Percentiles rank a stretch among this genome's conserved stretches.
phyloP scores from a whole-genome alignment of 1,139 yeast species.

The Pichia sp. region DNA sequence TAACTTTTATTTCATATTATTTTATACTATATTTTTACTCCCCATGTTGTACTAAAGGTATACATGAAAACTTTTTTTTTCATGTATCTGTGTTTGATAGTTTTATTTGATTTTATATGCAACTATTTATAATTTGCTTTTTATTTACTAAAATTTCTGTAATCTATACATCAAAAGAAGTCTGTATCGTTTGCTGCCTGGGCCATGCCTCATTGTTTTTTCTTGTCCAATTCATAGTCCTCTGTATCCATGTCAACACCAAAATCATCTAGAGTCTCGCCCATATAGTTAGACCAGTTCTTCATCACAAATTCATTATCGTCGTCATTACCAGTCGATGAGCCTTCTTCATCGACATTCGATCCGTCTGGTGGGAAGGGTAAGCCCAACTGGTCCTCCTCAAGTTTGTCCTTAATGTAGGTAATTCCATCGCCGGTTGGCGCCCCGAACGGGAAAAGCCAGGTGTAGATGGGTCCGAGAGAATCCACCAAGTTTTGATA shows the following conservation, averaged over 20 bases:
- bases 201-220: background rate
- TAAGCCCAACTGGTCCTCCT: conserved; percentile 55
- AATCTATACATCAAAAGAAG: conserved; percentile 1
- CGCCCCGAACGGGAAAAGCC: conserved; percentile 67
- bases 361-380: conserved; percentile 94
- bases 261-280: conserved; percentile 75
- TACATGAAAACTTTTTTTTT: background rate
- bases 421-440: conserved; percentile 51
- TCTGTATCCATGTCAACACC: conserved; percentile 83
- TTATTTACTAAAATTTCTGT: conserved; percentile 4
- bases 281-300: conserved; percentile 71
- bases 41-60: background rate
- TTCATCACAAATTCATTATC: conserved; percentile 22
- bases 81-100: conserved; percentile 1
- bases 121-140: conserved; percentile 1
- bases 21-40: background rate
- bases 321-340: conserved; percentile 8
- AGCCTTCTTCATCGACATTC: conserved; percentile 31
- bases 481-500: conserved; percentile 47
- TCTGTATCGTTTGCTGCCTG: background rate
- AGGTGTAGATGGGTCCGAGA: conserved; percentile 57
- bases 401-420: conserved; percentile 50
- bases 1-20: conserved; percentile 7
- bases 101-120: conserved; percentile 4
- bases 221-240: conserved; percentile 24